phyloP scores from a whole-genome alignment of 139 green algal species.

The Closterium sp. region DNA sequence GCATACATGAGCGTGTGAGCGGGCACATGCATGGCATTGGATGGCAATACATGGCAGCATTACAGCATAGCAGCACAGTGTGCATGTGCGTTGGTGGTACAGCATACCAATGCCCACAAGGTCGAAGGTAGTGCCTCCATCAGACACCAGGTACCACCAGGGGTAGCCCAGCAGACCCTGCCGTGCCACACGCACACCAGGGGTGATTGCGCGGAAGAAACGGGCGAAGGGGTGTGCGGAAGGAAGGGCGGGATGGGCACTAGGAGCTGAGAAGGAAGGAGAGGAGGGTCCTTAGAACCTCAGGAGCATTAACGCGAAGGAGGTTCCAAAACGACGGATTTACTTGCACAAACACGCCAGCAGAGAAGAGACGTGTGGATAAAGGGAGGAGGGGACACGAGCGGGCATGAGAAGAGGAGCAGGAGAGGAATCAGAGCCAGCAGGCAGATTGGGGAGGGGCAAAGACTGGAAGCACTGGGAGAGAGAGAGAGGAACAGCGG shows the following conservation, averaged over 20 bases:
- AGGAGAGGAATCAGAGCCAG: no score
- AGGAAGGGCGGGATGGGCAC: neutral
- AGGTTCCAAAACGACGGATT: neutral
- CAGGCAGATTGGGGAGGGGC: no score
- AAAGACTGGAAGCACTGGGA: no score
- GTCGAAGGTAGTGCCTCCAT: conserved; percentile 21
- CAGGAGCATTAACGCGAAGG: neutral
- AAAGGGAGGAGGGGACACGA: no score
- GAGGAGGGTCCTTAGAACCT: neutral
- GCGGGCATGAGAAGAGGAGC: no score
- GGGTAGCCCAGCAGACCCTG: conserved; percentile 24
- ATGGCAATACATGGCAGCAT: neutral
- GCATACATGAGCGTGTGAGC: neutral
- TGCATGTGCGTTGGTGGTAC: no score
- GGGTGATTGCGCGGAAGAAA: no score
- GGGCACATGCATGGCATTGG: neutral
- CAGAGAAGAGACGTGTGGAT: no score
- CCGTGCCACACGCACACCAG: neutral
- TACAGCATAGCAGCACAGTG: no score
- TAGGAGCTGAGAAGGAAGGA: neutral
- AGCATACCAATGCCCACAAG: conserved; percentile 7
- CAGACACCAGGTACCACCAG: conserved; percentile 37
- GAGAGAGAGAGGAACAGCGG: no score
- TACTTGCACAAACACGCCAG: neutral
- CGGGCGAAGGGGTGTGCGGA: no score